phyloP scores from a whole-genome alignment of 2,329 filamentous ascomycete genomes.

The Plectosphaerella sp. region DNA sequence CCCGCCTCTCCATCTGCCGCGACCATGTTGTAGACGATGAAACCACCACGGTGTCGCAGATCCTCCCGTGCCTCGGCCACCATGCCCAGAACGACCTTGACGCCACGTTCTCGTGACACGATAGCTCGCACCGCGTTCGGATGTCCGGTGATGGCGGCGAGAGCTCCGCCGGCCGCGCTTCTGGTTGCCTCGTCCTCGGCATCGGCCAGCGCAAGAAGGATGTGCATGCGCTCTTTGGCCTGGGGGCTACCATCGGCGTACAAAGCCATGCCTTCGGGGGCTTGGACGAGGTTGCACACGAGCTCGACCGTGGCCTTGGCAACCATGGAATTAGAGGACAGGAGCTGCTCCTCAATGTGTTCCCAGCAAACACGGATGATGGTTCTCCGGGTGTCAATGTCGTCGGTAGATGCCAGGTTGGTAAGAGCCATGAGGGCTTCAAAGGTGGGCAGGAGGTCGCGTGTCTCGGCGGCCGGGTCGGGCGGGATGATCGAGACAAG shows the following conservation, averaged over 20 bases:
- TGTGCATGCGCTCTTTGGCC: conserved; percentile 70
- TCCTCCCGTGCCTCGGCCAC: conserved; percentile 70
- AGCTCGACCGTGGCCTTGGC: conserved; percentile 83
- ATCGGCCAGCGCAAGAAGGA: conserved; percentile 83
- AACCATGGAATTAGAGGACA: conserved; percentile 70
- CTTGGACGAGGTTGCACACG: conserved; percentile 82
- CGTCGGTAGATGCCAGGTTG: conserved; percentile 80
- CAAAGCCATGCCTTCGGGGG: conserved; percentile 59
- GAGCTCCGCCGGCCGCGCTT: conserved; percentile 78
- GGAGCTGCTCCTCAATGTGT: conserved; percentile 76
- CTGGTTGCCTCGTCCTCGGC: conserved; percentile 76
- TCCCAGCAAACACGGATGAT: conserved; percentile 74
- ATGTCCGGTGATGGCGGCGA: conserved; percentile 79
- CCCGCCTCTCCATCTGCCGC: conserved; percentile 63
- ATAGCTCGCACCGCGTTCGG: conserved; percentile 71
- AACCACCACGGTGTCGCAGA: conserved; percentile 67
- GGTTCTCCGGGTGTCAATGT: conserved; percentile 56
- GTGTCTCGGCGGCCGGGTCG: conserved; percentile 56
- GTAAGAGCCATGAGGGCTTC: conserved; percentile 89
- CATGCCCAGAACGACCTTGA: conserved; percentile 74
- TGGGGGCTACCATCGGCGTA: conserved; percentile 65
- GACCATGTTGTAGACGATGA: conserved; percentile 70
- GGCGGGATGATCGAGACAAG: conserved; percentile 69
- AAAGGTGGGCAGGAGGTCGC: conserved; percentile 83
- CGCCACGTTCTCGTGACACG: conserved; percentile 64